phyloP scores from a whole-genome alignment of 805 yeast genomes.

The Tetrapisispora fleetii region DNA sequence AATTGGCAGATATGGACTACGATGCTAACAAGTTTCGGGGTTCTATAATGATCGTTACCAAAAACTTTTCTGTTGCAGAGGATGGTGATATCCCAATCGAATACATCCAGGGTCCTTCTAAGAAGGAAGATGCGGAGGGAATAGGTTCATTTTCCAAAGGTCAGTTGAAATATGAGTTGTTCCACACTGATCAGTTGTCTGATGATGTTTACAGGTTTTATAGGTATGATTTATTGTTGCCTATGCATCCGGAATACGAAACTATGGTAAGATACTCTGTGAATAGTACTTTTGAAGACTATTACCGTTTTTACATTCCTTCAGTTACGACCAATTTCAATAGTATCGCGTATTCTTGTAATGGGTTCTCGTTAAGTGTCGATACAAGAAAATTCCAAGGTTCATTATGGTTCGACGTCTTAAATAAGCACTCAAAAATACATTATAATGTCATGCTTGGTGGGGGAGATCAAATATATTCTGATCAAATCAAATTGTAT shows the following conservation, averaged over 20 bases:
- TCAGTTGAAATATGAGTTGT: constrained; percentile 34
- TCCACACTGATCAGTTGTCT: constrained; percentile 31
- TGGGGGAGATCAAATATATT: constrained; percentile 93
- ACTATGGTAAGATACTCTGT: constrained; percentile 56
- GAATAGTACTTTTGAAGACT: constrained; percentile 34
- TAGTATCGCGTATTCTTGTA: constrained; percentile 75
- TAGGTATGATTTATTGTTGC: constrained; percentile 51
- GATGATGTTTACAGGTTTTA: constrained; percentile 45
- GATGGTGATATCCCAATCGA: constrained; percentile 22
- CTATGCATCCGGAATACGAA: constrained; percentile 35
- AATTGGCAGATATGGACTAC: constrained; percentile 57
- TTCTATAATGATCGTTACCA: constrained; percentile 49
- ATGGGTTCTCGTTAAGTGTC: constrained; percentile 74
- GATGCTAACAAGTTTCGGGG: constrained; percentile 48
- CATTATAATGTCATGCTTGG: constrained; percentile 91
- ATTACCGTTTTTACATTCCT: constrained; percentile 65
- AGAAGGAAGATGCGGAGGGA: constrained; percentile 25
- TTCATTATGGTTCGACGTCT: constrained; percentile 78
- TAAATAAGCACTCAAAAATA: constrained; percentile 52
- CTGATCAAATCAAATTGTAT: constrained; percentile 64
- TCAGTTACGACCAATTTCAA: constrained; percentile 60
- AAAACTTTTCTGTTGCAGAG: constrained; percentile 30
- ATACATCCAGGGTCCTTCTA: constrained; percentile 5
- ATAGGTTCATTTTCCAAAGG: constrained; percentile 7
- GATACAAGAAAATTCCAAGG: constrained; percentile 60